Conservation (phyloP, 2,329 filamentous ascomycete species). For the Seiridium unicorne region DNA sequence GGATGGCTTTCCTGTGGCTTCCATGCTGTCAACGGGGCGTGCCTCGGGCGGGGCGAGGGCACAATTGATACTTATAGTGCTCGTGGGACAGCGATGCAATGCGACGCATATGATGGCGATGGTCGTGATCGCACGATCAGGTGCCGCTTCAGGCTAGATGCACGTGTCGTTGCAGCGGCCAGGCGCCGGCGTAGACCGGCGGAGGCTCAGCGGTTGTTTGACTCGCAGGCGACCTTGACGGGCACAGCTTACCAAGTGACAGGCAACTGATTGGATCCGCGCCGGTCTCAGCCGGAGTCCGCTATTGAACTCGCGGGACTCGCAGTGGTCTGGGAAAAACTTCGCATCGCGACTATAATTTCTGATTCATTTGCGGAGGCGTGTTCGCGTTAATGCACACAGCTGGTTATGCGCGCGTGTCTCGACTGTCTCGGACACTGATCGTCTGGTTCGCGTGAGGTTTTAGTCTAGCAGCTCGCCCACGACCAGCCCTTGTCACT, state of each 20-base stretch:
- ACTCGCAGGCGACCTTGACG: background rate
- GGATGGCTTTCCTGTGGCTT: background rate
- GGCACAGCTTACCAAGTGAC: background rate
- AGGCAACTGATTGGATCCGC: background rate
- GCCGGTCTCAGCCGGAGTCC: slow-evolving; percentile 8
- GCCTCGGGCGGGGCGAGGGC: background rate
- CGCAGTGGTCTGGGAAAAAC: too few species aligned
- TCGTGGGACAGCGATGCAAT: background rate
- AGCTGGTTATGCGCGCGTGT: too few species aligned
- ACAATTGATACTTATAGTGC: background rate
- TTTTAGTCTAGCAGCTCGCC: too few species aligned
- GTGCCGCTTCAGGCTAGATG: slow-evolving; percentile 6
- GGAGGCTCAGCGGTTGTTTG: background rate
- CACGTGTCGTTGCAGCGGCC: background rate
- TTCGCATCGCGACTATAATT: too few species aligned
- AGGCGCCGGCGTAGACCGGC: background rate
- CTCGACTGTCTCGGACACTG: too few species aligned
- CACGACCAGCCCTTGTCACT: too few species aligned
- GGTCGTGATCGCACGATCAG: slow-evolving; percentile 6
- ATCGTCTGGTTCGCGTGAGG: too few species aligned
- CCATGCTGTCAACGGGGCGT: background rate
- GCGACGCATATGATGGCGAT: slow-evolving; percentile 5
- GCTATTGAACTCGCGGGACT: background rate
- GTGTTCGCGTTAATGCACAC: too few species aligned
- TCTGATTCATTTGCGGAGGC: too few species aligned